Base-by-base conservation (phyloP, 192 early-diverging fungal species). In the Linnemannia schmuckeri region DNA sequence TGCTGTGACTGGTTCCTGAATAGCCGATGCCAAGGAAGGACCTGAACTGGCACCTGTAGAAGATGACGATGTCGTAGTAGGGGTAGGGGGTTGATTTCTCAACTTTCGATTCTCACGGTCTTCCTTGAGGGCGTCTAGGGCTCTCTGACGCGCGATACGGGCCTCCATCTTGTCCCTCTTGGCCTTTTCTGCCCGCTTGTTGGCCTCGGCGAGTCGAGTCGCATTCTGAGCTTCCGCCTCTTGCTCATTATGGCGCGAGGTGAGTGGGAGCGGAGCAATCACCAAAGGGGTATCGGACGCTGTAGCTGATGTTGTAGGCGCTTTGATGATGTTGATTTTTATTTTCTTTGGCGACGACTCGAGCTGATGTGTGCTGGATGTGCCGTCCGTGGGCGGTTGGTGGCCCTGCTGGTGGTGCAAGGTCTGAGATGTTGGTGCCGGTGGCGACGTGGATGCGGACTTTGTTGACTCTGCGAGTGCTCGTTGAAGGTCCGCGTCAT, bases 321-420 rank as follows among this genome's bases (percentile, higher is more conserved):
- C 41, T 10, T 63, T 72, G 8, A 87, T 33, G 49, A 87, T 87
- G 71, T 87, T 87, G 71, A 87, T 87, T 41, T 87, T 87, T 44
- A 87, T 81, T 68, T 81, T 86, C 38, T 86, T 86, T 18, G 76
- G 22, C 1, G 79, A 38, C 57, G 55, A 37, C 22, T 55, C 74
- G 12, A 66, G n/a, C 2, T 40, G 74, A 9, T 42, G 70, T 38
- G 70, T 1, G 70, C 22, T 42, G 70, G 70, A 42, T 17, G 70
- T 72, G 4, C n/a, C 41, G 15, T 54, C 30, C 46, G 54, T 7
- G 8, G 68, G 35, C 0, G n/a, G 37, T n/a, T 61, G 49, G 27
- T 52, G 70, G 44, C 24, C 63, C 63, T 69, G 66, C 6, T 70
- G 63, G 27, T 35, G 46, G 68, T 40, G 37, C 15, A 0, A 13